Conservation (phyloP, 2,329 filamentous ascomycete genomes). For the Paecilomyces dactylethromorphus region DNA sequence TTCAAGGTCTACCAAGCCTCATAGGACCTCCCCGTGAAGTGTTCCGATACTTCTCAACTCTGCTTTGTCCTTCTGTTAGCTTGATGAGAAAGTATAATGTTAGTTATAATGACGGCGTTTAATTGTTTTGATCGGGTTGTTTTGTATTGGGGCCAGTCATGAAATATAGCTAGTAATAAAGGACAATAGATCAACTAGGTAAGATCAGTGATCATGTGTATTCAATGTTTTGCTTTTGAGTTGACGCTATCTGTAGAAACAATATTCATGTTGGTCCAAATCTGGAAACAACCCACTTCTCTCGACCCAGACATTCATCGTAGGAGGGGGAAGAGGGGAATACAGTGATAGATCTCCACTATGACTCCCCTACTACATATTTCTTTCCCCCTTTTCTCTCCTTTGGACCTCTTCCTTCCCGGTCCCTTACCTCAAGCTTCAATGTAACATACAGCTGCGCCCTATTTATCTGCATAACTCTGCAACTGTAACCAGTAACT, state of each 20-base stretch:
- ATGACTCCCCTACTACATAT: no score
- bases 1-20: constrained; percentile 52
- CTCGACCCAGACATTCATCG: no score
- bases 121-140: neutral
- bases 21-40: neutral
- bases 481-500: no score
- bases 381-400: no score
- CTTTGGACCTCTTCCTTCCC: no score
- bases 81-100: neutral
- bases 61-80: neutral
- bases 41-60: neutral
- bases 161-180: neutral
- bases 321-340: no score
- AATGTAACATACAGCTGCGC: no score
- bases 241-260: neutral
- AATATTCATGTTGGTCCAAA: neutral
- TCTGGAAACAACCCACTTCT: no score
- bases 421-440: no score
- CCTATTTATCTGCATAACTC: no score
- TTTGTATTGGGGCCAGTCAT: neutral
- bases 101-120: neutral
- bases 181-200: neutral
- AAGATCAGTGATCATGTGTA: neutral
- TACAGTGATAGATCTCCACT: no score
- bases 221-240: neutral